phyloP scores from a whole-genome alignment of 148 eudicot species.

The Euryodendron excelsum region DNA sequence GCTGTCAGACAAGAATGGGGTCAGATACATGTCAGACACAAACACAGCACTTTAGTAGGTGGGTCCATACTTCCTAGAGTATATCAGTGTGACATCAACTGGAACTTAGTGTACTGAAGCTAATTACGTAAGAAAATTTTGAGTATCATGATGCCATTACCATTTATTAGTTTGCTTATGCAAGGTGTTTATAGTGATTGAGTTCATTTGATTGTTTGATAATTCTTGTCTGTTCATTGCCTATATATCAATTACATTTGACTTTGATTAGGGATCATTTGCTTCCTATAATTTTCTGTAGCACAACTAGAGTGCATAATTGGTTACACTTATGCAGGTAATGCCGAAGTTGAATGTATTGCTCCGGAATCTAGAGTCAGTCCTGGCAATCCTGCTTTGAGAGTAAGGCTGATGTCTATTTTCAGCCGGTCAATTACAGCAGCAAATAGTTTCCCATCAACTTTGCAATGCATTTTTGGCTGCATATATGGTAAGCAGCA shows the following conservation, averaged over 20 bases:
- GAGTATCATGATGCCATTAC: background rate
- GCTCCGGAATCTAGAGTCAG: conserved; percentile 63
- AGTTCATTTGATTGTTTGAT: background rate
- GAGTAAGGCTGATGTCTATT: conserved; percentile 67
- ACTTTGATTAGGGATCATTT: background rate
- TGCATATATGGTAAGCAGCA: conserved; percentile 72
- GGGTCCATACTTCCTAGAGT: no score
- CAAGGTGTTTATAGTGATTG: conserved; percentile 2
- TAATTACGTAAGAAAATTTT: background rate
- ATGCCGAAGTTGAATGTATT: conserved; percentile 57
- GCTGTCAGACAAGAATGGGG: no score
- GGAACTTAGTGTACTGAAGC: background rate
- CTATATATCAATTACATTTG: background rate
- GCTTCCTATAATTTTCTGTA: background rate
- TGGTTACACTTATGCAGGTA: conserved; percentile 43
- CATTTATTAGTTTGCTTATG: background rate
- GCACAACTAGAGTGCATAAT: background rate
- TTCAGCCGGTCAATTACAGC: conserved; percentile 89
- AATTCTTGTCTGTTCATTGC: background rate
- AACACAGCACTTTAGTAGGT: no score
- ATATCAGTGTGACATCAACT: background rate
- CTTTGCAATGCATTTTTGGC: conserved; percentile 93
- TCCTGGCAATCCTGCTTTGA: conserved; percentile 73
- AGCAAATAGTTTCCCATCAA: conserved; percentile 92
- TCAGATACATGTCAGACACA: no score